Percentiles rank a stretch among this genome's conserved stretches.
Evolutionary conservation across 164 flowering plant species (phyloP).

Genomic region (Tinospora cordifolia): DNA sequence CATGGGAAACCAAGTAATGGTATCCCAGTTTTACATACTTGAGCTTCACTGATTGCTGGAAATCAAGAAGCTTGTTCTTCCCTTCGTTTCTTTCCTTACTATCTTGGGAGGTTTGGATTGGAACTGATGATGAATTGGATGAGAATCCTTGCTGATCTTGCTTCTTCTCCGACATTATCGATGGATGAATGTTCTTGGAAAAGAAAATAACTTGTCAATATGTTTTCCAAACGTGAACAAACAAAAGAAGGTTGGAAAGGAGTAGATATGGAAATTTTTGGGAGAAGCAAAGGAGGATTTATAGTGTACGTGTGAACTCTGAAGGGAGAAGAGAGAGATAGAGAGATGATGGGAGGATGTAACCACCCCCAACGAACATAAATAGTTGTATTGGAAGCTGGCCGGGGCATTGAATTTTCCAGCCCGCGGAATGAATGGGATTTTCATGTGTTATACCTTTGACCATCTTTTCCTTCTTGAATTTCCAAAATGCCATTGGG

Average conservation of each 20-base stretch:
- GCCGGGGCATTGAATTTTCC: constrained; percentile 30
- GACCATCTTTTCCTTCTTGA: too few relatives aligned
- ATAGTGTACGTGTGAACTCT: constrained; percentile 1
- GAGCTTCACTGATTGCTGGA: constrained; percentile 47
- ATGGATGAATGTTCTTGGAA: not conserved
- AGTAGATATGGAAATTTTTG: not conserved
- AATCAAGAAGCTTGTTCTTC: constrained; percentile 37
- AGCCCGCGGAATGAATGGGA: too few relatives aligned
- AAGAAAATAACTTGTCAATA: not conserved
- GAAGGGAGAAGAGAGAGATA: not conserved
- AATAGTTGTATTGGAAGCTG: constrained; percentile 15
- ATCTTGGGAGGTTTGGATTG: constrained; percentile 1
- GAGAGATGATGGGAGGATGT: constrained; percentile 24
- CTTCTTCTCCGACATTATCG: not conserved
- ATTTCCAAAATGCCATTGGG: too few relatives aligned
- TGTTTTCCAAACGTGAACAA: not conserved
- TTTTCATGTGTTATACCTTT: too few relatives aligned
- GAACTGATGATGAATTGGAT: not conserved
- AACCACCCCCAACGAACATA: constrained; percentile 50
- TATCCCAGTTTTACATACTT: constrained; percentile 65
- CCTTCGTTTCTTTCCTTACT: not conserved
- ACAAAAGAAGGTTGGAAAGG: not conserved
- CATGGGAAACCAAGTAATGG: constrained; percentile 55
- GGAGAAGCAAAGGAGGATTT: not conserved
- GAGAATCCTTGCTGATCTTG: not conserved